phyloP scores from a whole-genome alignment of 495 filamentous ascomycete genomes.

The Trichocladium antarcticum region DNA sequence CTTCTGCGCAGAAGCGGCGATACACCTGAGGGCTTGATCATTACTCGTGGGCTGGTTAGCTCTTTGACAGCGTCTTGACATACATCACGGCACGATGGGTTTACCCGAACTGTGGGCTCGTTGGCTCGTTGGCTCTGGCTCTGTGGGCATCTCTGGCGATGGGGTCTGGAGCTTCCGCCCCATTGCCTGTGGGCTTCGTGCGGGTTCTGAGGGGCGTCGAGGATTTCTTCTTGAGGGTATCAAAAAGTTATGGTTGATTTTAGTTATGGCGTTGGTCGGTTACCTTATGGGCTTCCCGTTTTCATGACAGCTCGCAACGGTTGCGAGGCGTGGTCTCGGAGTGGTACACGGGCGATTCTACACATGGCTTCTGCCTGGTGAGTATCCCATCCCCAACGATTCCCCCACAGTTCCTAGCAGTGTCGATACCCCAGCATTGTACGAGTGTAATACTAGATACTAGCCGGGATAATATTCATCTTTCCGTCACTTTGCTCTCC shows the following conservation, averaged over 20 bases:
- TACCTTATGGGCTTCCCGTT: neutral
- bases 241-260: constrained; percentile 12
- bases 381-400: constrained; percentile 12
- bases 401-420: neutral
- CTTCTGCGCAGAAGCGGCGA: constrained; percentile 34
- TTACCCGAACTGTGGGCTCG: constrained; percentile 30
- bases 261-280: constrained; percentile 1
- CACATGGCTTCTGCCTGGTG: constrained; percentile 12
- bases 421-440: constrained; percentile 12
- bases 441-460: constrained; percentile 7
- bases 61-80: constrained; percentile 33
- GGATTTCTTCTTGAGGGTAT: constrained; percentile 4
- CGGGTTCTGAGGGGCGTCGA: constrained; percentile 19
- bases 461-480: neutral
- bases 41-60: constrained; percentile 39
- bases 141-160: constrained; percentile 7
- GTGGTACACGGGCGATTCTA: constrained; percentile 8
- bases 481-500: neutral
- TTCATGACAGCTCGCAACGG: neutral
- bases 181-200: constrained; percentile 10
- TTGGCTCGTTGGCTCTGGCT: constrained; percentile 31
- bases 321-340: constrained; percentile 1
- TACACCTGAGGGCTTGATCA: constrained; percentile 37
- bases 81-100: constrained; percentile 20
- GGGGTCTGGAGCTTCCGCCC: neutral